Evolutionary conservation across 305 asterid genomes (phyloP), one percentile per base, ranked within the genome.

Genomic region (Fraxinus xanthoxyloides): DNA sequence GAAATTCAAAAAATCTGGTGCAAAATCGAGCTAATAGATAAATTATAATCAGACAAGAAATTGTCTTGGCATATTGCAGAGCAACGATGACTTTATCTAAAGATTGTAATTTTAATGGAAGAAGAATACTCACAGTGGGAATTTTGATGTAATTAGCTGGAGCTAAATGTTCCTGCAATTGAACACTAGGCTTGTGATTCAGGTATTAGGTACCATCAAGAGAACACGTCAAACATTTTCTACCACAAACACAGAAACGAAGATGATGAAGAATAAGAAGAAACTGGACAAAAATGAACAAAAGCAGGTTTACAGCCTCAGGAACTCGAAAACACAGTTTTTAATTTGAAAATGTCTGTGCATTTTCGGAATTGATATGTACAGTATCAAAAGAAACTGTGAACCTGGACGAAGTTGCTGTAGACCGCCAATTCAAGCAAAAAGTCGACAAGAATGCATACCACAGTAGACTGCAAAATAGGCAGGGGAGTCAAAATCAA

Each of bases 121-220:
- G 79, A 82, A 82, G 13, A 72, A 34, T 77, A 89, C 98, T 92
- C 87, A 97, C 99, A 31, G 95, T 94, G 19, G 98, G 98, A 21
- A 97, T 93, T 86, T 89, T 97, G 83, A 97, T 89, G 82, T 92
- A 97, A 85, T 86, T 86, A 35, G 98, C 89, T 30, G 99, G 98
- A n/a, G 98, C 98, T 75, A 94, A 85, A 86, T 93, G 94, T 80
- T 89, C 93, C 99, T 94, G 95, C 84, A 91, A 82, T 84, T 70
- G 82, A 82, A 86, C 72, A 81, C n/a, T 1, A 85, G 82, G 79
- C 61, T 84, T 19, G 79, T 61, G 24, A 56, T 85, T 61, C 78
- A 84, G 72, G 63, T 31, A 26, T 43, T 72, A 70, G n/a, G 75
- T 12, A 28, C 7, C 3, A 67, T 67, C 35, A 67, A 28, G 36